A percentile compares a stretch with the other conserved stretches of the same genome.
Evolutionary conservation across 306 rosid species (phyloP).

Genomic region (Inga leiocalycina): DNA sequence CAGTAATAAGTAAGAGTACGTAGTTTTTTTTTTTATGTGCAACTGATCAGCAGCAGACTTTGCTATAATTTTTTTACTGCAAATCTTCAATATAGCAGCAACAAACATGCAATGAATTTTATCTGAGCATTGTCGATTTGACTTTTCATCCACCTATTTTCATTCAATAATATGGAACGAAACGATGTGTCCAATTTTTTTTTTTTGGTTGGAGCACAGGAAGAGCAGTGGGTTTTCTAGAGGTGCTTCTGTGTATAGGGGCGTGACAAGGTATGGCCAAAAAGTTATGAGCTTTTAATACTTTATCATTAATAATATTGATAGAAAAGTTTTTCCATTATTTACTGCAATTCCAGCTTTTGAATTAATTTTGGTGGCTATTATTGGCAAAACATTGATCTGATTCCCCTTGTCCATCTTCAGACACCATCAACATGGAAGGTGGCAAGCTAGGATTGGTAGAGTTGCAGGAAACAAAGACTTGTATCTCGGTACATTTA

Average conservation of each 20-base stretch:
- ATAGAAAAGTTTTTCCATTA: conserved; percentile 45
- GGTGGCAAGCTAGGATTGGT: conserved; percentile 99
- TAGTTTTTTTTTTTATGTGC: not conserved
- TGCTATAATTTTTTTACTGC: not conserved
- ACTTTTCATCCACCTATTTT: not conserved
- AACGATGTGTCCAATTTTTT: conserved; percentile 21
- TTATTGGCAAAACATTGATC: conserved; percentile 44
- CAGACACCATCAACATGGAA: conserved; percentile 99
- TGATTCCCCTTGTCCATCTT: conserved; percentile 34
- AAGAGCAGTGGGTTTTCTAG: conserved; percentile 99
- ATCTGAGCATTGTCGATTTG: not conserved
- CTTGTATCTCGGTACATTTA: conserved; percentile 96
- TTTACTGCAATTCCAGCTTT: conserved; percentile 65
- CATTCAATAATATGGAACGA: conserved; percentile 20
- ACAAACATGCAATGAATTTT: not conserved
- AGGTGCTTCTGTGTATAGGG: conserved; percentile 99
- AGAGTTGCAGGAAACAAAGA: conserved; percentile 99
- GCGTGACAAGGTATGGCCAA: conserved; percentile 98
- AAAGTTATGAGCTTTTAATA: conserved; percentile 42
- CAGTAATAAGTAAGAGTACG: not conserved
- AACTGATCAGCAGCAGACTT: not conserved
- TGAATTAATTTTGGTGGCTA: conserved; percentile 38
- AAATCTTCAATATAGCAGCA: not conserved
- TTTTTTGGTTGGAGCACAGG: conserved; percentile 41
- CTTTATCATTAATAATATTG: conserved; percentile 32